Evolutionary conservation across 805 yeast genomes (phyloP).

Genomic region (Starmera amethionina): DNA sequence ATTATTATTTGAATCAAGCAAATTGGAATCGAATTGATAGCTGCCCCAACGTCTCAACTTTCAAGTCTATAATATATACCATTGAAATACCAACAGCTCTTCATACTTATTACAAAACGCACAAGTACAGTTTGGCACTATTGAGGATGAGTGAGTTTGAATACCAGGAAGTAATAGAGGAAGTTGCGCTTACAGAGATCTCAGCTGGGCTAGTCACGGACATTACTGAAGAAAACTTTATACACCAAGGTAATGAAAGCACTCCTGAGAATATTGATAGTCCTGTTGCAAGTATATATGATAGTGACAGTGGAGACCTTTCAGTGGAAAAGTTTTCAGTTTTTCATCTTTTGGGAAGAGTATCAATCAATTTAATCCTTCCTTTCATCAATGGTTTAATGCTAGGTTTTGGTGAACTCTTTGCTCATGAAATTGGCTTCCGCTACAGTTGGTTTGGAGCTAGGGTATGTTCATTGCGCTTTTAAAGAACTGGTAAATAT

Average conservation of each 20-base stretch:
- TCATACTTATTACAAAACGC: too few species aligned
- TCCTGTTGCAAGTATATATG: neutral
- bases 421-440: slow-evolving; percentile 89
- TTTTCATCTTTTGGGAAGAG: slow-evolving; percentile 10
- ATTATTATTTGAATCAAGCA: too few species aligned
- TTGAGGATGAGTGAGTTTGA: too few species aligned
- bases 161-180: too few species aligned
- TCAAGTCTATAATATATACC: too few species aligned
- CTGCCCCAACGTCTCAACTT: too few species aligned
- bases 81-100: too few species aligned
- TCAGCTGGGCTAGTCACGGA: too few species aligned
- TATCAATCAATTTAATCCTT: slow-evolving; percentile 65
- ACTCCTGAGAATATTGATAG: neutral
- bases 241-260: neutral
- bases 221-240: too few species aligned
- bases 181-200: too few species aligned
- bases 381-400: slow-evolving; percentile 91
- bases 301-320: neutral
- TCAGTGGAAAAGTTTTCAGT: neutral
- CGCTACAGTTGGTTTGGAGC: slow-evolving; percentile 69
- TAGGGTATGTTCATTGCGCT: slow-evolving; percentile 28
- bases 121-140: too few species aligned
- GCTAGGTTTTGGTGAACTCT: slow-evolving; percentile 92
- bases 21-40: too few species aligned
- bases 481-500: slow-evolving; percentile 1